Evolutionary conservation across 108 stramenopile genomes (phyloP).

Genomic region (Aureococcus anophagefferens): DNA sequence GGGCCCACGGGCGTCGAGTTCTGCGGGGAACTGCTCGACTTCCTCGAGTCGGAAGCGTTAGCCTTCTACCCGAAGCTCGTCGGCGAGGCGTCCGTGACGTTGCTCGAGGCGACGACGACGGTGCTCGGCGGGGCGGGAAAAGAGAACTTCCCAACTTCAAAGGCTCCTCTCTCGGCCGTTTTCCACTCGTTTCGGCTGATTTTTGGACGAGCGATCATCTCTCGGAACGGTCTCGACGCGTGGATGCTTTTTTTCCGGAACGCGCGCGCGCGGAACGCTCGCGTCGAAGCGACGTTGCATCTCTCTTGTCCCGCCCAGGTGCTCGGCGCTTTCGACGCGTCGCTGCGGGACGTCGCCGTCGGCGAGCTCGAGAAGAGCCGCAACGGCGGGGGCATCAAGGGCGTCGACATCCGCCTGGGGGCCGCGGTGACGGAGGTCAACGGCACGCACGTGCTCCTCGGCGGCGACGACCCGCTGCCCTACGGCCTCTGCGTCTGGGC

Average conservation of each 20-base stretch:
- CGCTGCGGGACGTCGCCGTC: slow-evolving; percentile 74
- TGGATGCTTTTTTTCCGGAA: too few relatives aligned
- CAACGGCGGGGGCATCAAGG: slow-evolving; percentile 24
- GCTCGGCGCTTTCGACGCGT: slow-evolving; percentile 75
- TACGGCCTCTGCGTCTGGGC: slow-evolving; percentile 90
- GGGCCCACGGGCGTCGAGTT: slow-evolving; percentile 90
- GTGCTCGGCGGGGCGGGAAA: too few relatives aligned
- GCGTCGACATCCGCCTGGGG: slow-evolving; percentile 45
- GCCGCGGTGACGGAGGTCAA: slow-evolving; percentile 78
- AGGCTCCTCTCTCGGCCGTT: too few relatives aligned
- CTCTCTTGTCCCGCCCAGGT: too few relatives aligned
- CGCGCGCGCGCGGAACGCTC: too few relatives aligned
- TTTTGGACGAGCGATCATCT: too few relatives aligned
- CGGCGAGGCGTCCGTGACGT: slow-evolving; percentile 70
- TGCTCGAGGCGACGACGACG: slow-evolving; percentile 76
- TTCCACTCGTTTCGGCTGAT: too few relatives aligned
- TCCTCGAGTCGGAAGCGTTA: slow-evolving; percentile 58
- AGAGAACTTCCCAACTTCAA: too few relatives aligned
- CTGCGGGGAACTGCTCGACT: slow-evolving; percentile 83
- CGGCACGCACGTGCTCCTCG: slow-evolving; percentile 54
- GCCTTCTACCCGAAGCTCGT: slow-evolving; percentile 68
- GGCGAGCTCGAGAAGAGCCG: slow-evolving; percentile 50
- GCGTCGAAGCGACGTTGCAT: too few relatives aligned
- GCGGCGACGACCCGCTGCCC: slow-evolving; percentile 54
- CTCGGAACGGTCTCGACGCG: too few relatives aligned